Percentiles rank a stretch among this genome's conserved stretches.
Conservation (phyloP, 257 asterid genomes). For the Echium plantagineum region DNA sequence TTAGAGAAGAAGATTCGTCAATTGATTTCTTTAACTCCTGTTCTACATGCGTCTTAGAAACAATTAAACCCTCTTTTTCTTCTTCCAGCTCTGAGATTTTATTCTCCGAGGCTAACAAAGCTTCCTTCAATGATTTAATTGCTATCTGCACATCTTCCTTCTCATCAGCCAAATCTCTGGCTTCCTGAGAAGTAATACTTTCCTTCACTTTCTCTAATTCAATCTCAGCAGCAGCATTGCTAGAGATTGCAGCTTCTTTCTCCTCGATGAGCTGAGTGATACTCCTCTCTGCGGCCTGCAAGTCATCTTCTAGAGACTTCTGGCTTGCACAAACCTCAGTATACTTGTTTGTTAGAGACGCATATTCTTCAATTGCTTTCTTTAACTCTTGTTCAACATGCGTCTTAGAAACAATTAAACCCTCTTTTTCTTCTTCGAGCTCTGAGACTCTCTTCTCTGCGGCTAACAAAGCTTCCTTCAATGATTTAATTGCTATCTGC, state of each 20-base stretch:
- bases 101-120: constrained; percentile 43
- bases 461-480: constrained; percentile 42
- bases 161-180: constrained; percentile 36
- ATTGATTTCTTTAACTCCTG: constrained; percentile 51
- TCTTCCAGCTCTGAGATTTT: constrained; percentile 41
- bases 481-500: constrained; percentile 35
- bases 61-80: constrained; percentile 58
- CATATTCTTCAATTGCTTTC: constrained; percentile 44
- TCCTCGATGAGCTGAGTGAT: constrained; percentile 14
- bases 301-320: constrained; percentile 19
- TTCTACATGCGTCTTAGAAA: constrained; percentile 37
- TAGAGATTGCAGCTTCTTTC: constrained; percentile 10
- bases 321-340: constrained; percentile 41
- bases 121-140: constrained; percentile 44
- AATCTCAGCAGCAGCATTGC: constrained; percentile 14
- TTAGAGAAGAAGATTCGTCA: constrained; percentile 38
- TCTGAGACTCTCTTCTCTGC: constrained; percentile 43
- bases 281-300: constrained; percentile 13
- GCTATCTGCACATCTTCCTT: constrained; percentile 35
- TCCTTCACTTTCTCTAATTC: constrained; percentile 20
- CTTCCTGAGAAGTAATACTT: background rate
- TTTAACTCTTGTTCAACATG: constrained; percentile 47
- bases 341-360: constrained; percentile 37
- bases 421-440: constrained; percentile 56
- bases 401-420: constrained; percentile 44